Conservation (phyloP, 345 rosid genomes). For the Cardamine chenopodiifolia region DNA sequence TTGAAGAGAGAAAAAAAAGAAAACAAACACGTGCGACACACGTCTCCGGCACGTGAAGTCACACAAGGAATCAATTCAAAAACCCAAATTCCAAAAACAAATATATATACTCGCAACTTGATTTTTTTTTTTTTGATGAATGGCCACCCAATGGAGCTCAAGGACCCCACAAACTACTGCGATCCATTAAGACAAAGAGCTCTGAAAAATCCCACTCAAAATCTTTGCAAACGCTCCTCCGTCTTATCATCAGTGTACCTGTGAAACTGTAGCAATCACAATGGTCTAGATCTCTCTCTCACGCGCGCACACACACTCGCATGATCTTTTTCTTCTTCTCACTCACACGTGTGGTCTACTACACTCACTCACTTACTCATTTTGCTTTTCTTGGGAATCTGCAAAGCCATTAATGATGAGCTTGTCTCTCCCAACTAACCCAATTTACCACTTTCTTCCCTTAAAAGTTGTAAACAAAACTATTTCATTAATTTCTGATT, state of each 20-base stretch:
- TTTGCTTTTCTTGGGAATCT: constrained; percentile 74
- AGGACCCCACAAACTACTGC: constrained; percentile 34
- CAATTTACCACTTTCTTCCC: constrained; percentile 38
- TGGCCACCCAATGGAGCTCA: not conserved
- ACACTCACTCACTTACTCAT: constrained; percentile 14
- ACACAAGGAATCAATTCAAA: constrained; percentile 26
- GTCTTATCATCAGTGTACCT: constrained; percentile 35
- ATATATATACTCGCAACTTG: constrained; percentile 14
- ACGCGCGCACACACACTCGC: constrained; percentile 25
- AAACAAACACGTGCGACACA: constrained; percentile 41
- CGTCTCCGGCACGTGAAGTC: constrained; percentile 42
- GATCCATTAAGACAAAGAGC: constrained; percentile 39
- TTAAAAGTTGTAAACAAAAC: constrained; percentile 27
- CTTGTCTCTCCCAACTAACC: constrained; percentile 54
- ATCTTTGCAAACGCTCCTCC: constrained; percentile 29
- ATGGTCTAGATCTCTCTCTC: constrained; percentile 11
- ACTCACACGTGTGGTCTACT: constrained; percentile 23
- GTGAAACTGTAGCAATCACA: constrained; percentile 4
- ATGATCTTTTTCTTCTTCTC: constrained; percentile 21
- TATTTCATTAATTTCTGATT: constrained; percentile 35
- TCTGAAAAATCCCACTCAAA: constrained; percentile 29
- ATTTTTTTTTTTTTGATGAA: not conserved
- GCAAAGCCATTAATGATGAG: constrained; percentile 61
- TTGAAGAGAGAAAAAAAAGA: constrained; percentile 36
- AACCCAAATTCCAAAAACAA: not conserved